Conservation (phyloP, 257 asterid species). For the Petunia secreta region DNA sequence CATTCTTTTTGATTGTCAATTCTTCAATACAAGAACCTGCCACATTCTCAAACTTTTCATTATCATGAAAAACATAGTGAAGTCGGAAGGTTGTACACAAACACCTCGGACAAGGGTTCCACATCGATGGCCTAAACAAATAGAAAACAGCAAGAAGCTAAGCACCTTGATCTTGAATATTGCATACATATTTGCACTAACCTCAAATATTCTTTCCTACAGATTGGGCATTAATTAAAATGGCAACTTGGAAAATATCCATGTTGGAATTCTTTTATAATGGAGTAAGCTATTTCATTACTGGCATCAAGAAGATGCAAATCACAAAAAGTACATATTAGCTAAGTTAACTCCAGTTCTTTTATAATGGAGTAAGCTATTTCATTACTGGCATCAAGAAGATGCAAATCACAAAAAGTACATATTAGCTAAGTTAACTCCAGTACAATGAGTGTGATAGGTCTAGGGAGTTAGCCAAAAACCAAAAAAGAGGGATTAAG, state of each 20-base stretch:
- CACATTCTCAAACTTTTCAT: conserved; percentile 5
- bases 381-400: too few relatives aligned
- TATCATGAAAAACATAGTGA: not conserved
- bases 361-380: too few relatives aligned
- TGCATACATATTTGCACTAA: not conserved
- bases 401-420: too few relatives aligned
- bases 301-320: too few relatives aligned
- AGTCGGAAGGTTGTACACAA: not conserved
- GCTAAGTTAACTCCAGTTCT: too few relatives aligned
- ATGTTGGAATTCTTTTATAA: not conserved
- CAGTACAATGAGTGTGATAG: too few relatives aligned
- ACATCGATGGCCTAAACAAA: not conserved
- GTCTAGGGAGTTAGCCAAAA: too few relatives aligned
- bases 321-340: too few relatives aligned
- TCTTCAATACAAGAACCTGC: conserved; percentile 20
- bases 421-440: too few relatives aligned
- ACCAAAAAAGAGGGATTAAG: too few relatives aligned
- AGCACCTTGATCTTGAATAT: conserved; percentile 4
- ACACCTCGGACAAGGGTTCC: conserved; percentile 1
- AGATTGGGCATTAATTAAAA: conserved; percentile 2
- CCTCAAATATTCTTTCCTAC: not conserved
- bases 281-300: too few relatives aligned
- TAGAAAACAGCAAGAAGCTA: not conserved
- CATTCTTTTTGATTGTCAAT: conserved; percentile 3
- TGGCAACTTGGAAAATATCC: not conserved